Base-by-base conservation (phyloP, 1,139 yeast genomes). In the Tardiomyces blankii region DNA sequence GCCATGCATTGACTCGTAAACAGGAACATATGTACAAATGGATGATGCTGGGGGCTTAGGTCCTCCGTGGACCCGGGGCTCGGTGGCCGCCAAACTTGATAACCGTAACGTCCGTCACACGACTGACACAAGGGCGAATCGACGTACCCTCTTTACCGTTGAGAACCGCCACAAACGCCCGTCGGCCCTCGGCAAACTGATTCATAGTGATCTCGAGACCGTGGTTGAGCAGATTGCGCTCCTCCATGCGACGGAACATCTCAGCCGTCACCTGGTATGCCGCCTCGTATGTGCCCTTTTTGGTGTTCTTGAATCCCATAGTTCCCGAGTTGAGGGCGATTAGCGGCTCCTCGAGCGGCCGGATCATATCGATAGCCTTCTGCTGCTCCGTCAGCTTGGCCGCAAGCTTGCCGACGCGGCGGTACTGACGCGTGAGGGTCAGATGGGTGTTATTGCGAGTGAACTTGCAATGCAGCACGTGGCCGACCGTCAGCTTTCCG, bases 41-140 rank as follows among this genome's bases (percentile, higher is more conserved):
- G 35, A 30, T 21, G 7, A 30, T 30, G 35, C 35, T 30, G 16
- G 16, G 16, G 9, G n/a, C 35, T 46, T 72, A 82, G 60, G 84
- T 74, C 68, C 96, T 81, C 72, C 96, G 83, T 51, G 74, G 74
- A 62, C 81, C 80, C 67, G 91, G 93, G 19, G 95, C 74, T 60
- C 94, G 78, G 45, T 77, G 81, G 72, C 97, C 97, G 72, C 98
- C 98, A 60, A 86, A 86, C 65, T 82, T 83, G 70, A 91, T 73
- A 51, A 77, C 77, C 16, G 97, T 86, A 51, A 75, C 73, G 60
- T 91, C 97, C 46, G 82, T 74, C 33, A 91, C 68, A 59, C 89
- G 77, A 40, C 74, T 74, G 42, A 91, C 75, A 51, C 74, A 70
- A 18, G 76, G 75, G 58, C 86, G 77, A 43, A 91, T 69, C 41